phyloP scores from a whole-genome alignment of 1,284 basidiomycete species.

The Ustilago crameri region DNA sequence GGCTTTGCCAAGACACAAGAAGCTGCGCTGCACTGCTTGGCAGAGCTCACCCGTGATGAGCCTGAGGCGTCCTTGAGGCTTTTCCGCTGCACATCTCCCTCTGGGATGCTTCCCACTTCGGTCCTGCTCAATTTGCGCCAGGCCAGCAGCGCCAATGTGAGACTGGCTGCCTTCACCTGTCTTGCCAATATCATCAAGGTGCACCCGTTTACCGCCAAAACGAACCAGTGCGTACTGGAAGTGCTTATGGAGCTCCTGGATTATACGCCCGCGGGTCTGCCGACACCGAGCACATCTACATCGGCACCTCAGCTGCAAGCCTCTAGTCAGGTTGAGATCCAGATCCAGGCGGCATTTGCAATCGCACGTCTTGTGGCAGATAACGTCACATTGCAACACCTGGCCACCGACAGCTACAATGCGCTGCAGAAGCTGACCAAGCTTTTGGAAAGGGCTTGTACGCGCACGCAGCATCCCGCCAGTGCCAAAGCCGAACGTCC shows the following conservation, averaged over 20 bases:
- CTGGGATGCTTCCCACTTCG: slow-evolving; percentile 54
- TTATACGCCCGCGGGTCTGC: slow-evolving; percentile 14
- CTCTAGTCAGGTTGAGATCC: slow-evolving; percentile 44
- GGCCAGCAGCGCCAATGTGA: slow-evolving; percentile 43
- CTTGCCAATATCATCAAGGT: slow-evolving; percentile 61
- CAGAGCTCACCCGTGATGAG: slow-evolving; percentile 50
- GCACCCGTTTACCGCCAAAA: slow-evolving; percentile 51
- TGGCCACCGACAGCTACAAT: slow-evolving; percentile 50
- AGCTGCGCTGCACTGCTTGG: slow-evolving; percentile 55
- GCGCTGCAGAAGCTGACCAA: slow-evolving; percentile 40
- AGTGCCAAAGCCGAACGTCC: slow-evolving; percentile 14
- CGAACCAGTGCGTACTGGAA: slow-evolving; percentile 58
- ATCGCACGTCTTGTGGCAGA: slow-evolving; percentile 57
- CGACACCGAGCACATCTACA: not conserved
- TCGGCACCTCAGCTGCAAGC: slow-evolving; percentile 19
- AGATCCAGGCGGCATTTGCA: slow-evolving; percentile 58
- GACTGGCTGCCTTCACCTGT: slow-evolving; percentile 60
- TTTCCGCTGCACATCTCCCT: slow-evolving; percentile 39
- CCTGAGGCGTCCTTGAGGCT: slow-evolving; percentile 30
- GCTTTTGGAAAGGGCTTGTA: slow-evolving; percentile 45
- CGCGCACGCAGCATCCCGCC: slow-evolving; percentile 16
- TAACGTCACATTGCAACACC: slow-evolving; percentile 48
- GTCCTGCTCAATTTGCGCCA: slow-evolving; percentile 53
- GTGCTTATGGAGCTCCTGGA: slow-evolving; percentile 61
- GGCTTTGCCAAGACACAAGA: slow-evolving; percentile 57